Evolutionary conservation across 495 filamentous ascomycete species (phyloP).

Genomic region (Glonium stellatum): DNA sequence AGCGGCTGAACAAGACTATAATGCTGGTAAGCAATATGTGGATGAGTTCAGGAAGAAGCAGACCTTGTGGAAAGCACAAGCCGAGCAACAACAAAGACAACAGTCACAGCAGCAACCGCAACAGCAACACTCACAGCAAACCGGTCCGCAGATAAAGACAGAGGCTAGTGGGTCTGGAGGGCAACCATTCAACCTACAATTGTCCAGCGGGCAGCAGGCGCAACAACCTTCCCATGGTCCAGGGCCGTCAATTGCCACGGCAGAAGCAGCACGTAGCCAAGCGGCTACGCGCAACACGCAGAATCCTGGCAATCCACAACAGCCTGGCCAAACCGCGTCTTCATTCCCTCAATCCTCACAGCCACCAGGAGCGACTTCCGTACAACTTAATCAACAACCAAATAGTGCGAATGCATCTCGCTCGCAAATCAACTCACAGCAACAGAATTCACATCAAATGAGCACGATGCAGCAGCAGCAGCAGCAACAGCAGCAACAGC

Average conservation of each 20-base stretch:
- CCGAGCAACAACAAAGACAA: slow-evolving; percentile 22
- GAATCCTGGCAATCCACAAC: neutral
- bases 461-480: slow-evolving; percentile 10
- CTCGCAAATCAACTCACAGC: slow-evolving; percentile 27
- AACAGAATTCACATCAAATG: slow-evolving; percentile 18
- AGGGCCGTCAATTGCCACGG: neutral
- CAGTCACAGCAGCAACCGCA: slow-evolving; percentile 13
- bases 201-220: slow-evolving; percentile 3
- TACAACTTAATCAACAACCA: slow-evolving; percentile 16
- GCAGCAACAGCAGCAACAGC: slow-evolving; percentile 9
- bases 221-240: slow-evolving; percentile 1
- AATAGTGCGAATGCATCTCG: slow-evolving; percentile 18
- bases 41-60: slow-evolving; percentile 26
- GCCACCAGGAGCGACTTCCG: neutral
- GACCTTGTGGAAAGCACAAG: slow-evolving; percentile 8
- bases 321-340: neutral
- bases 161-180: slow-evolving; percentile 8
- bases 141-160: slow-evolving; percentile 5
- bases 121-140: slow-evolving; percentile 2
- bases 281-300: neutral
- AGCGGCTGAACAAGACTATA: slow-evolving; percentile 15
- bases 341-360: neutral
- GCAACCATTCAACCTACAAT: slow-evolving; percentile 12
- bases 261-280: slow-evolving; percentile 3
- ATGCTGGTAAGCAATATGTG: slow-evolving; percentile 12